Conservation (phyloP, 768 basidiomycete species). For the Lactarius indigo region DNA sequence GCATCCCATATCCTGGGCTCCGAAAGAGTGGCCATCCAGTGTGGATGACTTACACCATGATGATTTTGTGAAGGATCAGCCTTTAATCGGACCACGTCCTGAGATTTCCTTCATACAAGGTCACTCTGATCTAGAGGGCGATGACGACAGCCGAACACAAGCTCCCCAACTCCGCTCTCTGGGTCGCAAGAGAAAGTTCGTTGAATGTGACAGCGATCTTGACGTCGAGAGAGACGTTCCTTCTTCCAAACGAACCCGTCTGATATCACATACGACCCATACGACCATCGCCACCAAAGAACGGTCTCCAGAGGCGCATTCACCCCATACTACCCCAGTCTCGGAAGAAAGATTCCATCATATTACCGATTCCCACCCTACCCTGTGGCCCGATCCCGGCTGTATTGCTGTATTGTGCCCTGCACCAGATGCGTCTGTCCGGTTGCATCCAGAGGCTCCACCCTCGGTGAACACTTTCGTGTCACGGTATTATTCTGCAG, state of each 20-base stretch:
- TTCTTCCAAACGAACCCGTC: neutral
- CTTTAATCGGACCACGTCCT: neutral
- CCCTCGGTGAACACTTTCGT: neutral
- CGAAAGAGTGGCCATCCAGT: neutral
- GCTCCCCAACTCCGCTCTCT: neutral
- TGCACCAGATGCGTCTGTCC: neutral
- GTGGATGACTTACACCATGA: neutral
- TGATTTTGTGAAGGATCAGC: neutral
- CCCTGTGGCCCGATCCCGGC: neutral
- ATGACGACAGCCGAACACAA: neutral
- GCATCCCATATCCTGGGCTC: constrained; percentile 14
- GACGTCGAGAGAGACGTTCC: neutral
- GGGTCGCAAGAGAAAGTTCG: constrained; percentile 9
- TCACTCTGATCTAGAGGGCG: neutral
- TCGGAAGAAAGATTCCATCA: neutral
- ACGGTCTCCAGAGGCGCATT: neutral
- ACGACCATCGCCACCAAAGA: neutral
- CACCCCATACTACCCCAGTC: neutral
- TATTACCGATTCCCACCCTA: neutral
- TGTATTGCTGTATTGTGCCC: neutral
- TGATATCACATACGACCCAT: neutral
- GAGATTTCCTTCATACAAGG: neutral
- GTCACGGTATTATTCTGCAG: neutral
- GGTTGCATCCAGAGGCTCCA: neutral
- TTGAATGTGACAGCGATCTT: neutral